These are phyloP conservation scores for Phytophthora niederhauseri DNA, from an alignment of 352 stramenopile genomes.

Conservation along the genomic window DNA sequence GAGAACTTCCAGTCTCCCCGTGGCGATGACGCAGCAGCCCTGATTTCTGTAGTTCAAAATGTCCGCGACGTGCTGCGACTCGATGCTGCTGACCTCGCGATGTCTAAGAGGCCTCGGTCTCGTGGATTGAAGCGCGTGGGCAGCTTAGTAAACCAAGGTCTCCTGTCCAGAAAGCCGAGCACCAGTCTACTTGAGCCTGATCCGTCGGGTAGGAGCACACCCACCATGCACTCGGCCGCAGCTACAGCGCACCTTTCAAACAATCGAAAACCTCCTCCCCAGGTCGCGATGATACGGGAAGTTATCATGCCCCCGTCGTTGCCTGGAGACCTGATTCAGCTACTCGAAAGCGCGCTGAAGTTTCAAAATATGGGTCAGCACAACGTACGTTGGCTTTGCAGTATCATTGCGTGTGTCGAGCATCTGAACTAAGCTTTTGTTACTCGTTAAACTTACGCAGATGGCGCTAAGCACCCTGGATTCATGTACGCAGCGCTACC, in stretches of 20 bases:
- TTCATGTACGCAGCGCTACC: slow-evolving; percentile 44
- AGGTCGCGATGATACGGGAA: slow-evolving; percentile 66
- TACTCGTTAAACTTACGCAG: slow-evolving; percentile 26
- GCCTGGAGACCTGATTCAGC: slow-evolving; percentile 42
- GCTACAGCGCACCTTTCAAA: not conserved
- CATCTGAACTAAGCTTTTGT: not conserved
- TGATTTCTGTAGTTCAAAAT: slow-evolving; percentile 35
- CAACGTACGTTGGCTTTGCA: slow-evolving; percentile 43
- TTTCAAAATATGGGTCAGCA: slow-evolving; percentile 72
- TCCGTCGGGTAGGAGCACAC: slow-evolving; percentile 1
- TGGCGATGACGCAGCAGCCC: slow-evolving; percentile 12
- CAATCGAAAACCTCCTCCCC: slow-evolving; percentile 31
- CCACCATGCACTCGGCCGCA: not conserved
- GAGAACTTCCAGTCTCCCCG: slow-evolving; percentile 16
- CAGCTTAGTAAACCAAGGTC: slow-evolving; percentile 18
- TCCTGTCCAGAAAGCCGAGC: slow-evolving; percentile 22
- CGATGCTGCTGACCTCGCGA: slow-evolving; percentile 17
- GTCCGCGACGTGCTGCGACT: slow-evolving; percentile 37
- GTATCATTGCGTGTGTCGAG: slow-evolving; percentile 1
- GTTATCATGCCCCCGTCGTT: slow-evolving; percentile 53
- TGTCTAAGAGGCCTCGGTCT: slow-evolving; percentile 22
- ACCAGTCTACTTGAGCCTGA: slow-evolving; percentile 3
- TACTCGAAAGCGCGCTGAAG: slow-evolving; percentile 61
- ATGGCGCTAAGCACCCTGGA: slow-evolving; percentile 65
- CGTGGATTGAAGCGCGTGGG: slow-evolving; percentile 26